Evolutionary conservation across 805 yeast genomes (phyloP), one percentile per base, ranked within the genome.

Genomic region (Lipomyces sp.): DNA sequence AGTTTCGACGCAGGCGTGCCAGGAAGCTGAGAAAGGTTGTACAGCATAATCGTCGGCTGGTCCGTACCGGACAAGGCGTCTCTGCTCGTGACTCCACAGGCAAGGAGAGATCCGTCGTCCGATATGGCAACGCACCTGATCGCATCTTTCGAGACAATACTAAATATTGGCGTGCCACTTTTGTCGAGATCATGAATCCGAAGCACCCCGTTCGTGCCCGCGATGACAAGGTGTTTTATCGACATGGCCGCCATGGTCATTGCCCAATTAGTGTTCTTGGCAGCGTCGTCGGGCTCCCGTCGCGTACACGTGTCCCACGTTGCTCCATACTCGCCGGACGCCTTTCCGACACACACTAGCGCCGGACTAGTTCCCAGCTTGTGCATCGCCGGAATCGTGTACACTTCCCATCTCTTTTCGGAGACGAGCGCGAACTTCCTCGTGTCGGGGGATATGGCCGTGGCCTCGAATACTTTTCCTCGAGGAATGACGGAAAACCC

Each of bases 51-150:
- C 59, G 87, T 77, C 2, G 95, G 89, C 63, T 85, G 91, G 62
- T 84, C 90, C 26, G 81, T 75, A 2, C 82, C 81, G 1, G 82
- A 77, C 19, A 76, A 68, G 51, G 84, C 74, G 63, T 86, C 95
- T 50, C 81, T 78, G 0, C 95, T 93, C 0, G 91, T 84, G 28
- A 90, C 82, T 1, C 95, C 93, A 57, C 87, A 79, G 4, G 93
- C 93, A 11, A 89, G 71, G 23, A 82, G 70, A 18, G 75, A 70
- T 23, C 84, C 88, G 57, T 77, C 72, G 0, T 81, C 77, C 8
- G 91, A 78, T 1, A 89, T 72, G 32, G 87, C 84, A 41, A 87
- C 73, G 62, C 95, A 87, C 45, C 95, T 68, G 33, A 90, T 83
- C 0, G 91, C 90, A 63, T 86, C 85, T 47, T 76, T 78, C 10